Evolutionary conservation across 148 eudicot genomes (phyloP).

Genomic region (Rhododendron ferrugineum): DNA sequence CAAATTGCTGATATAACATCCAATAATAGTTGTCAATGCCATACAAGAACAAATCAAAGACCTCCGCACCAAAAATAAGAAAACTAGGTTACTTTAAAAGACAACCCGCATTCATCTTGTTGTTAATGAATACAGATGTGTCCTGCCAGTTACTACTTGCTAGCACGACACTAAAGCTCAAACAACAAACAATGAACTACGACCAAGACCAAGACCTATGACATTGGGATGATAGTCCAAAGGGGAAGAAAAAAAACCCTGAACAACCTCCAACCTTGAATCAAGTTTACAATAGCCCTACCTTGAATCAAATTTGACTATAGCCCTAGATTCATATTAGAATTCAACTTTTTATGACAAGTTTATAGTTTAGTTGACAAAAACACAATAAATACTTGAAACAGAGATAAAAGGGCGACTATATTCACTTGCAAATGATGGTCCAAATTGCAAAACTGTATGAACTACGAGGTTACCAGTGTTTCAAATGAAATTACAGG

Average conservation of each 20-base stretch:
- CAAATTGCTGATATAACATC: too few relatives aligned
- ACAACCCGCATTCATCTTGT: too few relatives aligned
- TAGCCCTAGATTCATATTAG: neutral
- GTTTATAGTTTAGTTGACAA: neutral
- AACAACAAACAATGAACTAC: neutral
- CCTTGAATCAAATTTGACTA: neutral
- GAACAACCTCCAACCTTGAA: neutral
- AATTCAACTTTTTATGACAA: neutral
- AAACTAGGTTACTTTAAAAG: neutral
- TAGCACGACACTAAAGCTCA: neutral
- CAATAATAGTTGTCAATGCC: neutral
- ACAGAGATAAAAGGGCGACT: neutral
- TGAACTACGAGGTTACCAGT: neutral
- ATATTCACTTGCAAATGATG: neutral
- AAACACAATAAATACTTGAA: neutral
- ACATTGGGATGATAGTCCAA: neutral
- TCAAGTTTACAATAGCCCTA: neutral
- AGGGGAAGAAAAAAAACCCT: neutral
- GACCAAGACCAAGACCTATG: neutral
- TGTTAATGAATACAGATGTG: neutral
- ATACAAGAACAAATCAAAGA: neutral
- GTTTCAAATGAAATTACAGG: neutral
- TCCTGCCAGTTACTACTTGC: neutral
- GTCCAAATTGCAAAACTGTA: neutral
- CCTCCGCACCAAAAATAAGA: neutral